Conservation (phyloP, 805 yeast species). For the Saturnispora ahearnii region DNA sequence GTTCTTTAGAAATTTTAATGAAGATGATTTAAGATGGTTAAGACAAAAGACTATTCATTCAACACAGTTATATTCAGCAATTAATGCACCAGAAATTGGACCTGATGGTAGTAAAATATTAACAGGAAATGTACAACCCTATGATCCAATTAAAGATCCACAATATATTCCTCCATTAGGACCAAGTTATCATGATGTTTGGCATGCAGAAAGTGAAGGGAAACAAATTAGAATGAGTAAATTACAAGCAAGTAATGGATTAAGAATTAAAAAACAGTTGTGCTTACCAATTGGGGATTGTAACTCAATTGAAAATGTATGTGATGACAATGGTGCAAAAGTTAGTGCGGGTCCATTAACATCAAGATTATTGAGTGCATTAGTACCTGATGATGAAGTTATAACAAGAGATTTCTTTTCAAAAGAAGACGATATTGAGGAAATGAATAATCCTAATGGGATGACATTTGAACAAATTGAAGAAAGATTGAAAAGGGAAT, state of each 20-base stretch:
- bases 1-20: slow-evolving; percentile 65
- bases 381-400: slow-evolving; percentile 41
- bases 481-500: slow-evolving; percentile 77
- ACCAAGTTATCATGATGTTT: slow-evolving; percentile 66
- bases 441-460: slow-evolving; percentile 25
- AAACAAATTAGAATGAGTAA: slow-evolving; percentile 20
- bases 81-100: slow-evolving; percentile 4
- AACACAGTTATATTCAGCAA: slow-evolving; percentile 4
- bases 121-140: neutral
- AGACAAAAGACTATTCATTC: slow-evolving; percentile 34
- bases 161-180: slow-evolving; percentile 82
- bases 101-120: slow-evolving; percentile 5
- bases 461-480: slow-evolving; percentile 76
- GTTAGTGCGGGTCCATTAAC: slow-evolving; percentile 89
- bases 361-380: slow-evolving; percentile 73
- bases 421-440: slow-evolving; percentile 31
- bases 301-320: slow-evolving; percentile 37
- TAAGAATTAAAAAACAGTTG: slow-evolving; percentile 17
- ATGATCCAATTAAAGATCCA: slow-evolving; percentile 32
- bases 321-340: slow-evolving; percentile 52
- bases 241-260: slow-evolving; percentile 17
- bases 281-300: slow-evolving; percentile 47
- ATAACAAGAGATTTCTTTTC: slow-evolving; percentile 6
- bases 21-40: slow-evolving; percentile 73
- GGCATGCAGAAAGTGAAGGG: slow-evolving; percentile 72